Evolutionary conservation across 2,329 filamentous ascomycete genomes (phyloP).

Genomic region (Colletotrichum lini): DNA sequence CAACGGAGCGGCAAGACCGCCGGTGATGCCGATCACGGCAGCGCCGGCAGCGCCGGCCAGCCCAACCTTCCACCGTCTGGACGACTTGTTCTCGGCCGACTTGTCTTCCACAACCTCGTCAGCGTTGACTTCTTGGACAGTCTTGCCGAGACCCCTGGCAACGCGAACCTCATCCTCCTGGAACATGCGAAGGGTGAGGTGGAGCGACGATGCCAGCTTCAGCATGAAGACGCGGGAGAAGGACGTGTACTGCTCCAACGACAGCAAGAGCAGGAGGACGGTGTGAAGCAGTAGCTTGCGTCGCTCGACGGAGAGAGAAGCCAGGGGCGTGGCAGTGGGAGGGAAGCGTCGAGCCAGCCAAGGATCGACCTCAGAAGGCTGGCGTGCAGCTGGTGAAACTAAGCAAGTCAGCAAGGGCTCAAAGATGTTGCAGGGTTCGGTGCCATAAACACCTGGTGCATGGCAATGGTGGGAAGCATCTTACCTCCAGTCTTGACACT

Average conservation of each 20-base stretch:
- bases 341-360: slow-evolving; percentile 67
- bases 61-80: slow-evolving; percentile 81
- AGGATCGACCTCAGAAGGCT: slow-evolving; percentile 57
- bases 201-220: slow-evolving; percentile 78
- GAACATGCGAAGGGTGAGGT: slow-evolving; percentile 75
- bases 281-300: slow-evolving; percentile 79
- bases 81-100: slow-evolving; percentile 73
- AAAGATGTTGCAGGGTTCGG: neutral
- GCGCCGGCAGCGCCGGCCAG: slow-evolving; percentile 62
- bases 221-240: slow-evolving; percentile 81
- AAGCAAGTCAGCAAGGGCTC: slow-evolving; percentile 5
- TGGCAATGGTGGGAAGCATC: neutral
- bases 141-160: slow-evolving; percentile 80
- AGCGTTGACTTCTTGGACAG: slow-evolving; percentile 68
- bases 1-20: slow-evolving; percentile 83
- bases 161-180: slow-evolving; percentile 82
- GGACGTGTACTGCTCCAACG: slow-evolving; percentile 82
- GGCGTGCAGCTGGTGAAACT: slow-evolving; percentile 19
- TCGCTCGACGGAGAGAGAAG: slow-evolving; percentile 71
- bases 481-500: slow-evolving; percentile 45
- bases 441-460: neutral
- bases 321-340: slow-evolving; percentile 73
- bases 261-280: slow-evolving; percentile 79
- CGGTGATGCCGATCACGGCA: slow-evolving; percentile 79
- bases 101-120: slow-evolving; percentile 52